A percentile compares a stretch with the other conserved stretches of the same genome.
Evolutionary conservation across 2,329 filamentous ascomycete species (phyloP).

Genomic region (Claviceps monticola): DNA sequence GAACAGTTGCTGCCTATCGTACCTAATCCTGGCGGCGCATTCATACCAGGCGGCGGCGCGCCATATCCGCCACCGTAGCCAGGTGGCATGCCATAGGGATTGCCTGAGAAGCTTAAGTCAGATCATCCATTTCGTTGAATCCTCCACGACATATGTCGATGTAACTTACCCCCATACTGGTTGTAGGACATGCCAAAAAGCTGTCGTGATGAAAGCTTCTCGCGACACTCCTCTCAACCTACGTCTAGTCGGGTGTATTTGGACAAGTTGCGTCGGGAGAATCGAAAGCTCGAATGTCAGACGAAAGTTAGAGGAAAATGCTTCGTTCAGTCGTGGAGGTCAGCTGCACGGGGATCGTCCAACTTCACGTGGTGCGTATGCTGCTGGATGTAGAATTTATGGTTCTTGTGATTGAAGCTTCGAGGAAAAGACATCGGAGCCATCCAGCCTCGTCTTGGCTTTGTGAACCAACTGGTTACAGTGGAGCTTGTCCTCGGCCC

Average conservation of each 20-base stretch:
- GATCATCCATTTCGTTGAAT: background rate
- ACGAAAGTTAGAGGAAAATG: background rate
- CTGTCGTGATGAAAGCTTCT: background rate
- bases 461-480: background rate
- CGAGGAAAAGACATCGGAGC: background rate
- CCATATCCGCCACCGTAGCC: background rate
- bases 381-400: background rate
- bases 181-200: conserved; percentile 39
- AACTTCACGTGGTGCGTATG: too few relatives aligned
- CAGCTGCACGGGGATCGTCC: background rate
- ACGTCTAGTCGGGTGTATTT: background rate
- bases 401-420: background rate
- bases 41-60: conserved; percentile 35
- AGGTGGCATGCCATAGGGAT: conserved; percentile 48
- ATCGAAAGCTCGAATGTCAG: background rate
- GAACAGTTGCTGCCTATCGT: conserved; percentile 19
- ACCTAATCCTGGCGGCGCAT: conserved; percentile 74
- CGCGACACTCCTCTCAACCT: background rate
- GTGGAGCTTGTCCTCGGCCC: background rate
- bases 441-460: background rate
- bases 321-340: background rate
- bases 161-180: conserved; percentile 39
- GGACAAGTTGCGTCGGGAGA: background rate
- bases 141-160: background rate
- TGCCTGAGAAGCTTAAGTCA: conserved; percentile 13